phyloP scores from a whole-genome alignment of 257 asterid genomes.

The Lantana camara region DNA sequence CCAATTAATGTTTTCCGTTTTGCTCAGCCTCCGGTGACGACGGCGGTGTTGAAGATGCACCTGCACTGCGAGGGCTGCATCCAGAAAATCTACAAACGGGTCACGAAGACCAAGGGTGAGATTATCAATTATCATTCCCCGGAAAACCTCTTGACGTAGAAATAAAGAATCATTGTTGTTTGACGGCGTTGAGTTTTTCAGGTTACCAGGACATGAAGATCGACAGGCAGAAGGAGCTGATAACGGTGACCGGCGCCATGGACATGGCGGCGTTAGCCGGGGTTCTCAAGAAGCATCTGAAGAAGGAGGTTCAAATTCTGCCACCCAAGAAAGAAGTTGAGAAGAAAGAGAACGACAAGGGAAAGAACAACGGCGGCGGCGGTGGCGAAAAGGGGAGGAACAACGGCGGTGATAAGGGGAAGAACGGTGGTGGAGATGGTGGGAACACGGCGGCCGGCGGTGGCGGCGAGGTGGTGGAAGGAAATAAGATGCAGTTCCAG shows the following conservation, averaged over 20 bases:
- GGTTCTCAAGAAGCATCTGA: constrained; percentile 58
- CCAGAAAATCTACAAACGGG: constrained; percentile 54
- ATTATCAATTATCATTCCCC: neutral
- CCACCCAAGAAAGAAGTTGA: constrained; percentile 67
- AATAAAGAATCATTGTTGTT: neutral
- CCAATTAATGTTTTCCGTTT: neutral
- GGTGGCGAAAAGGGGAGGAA: constrained; percentile 39
- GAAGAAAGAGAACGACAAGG: constrained; percentile 32
- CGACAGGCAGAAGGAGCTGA: constrained; percentile 62
- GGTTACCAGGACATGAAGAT: constrained; percentile 66
- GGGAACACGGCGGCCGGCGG: constrained; percentile 20
- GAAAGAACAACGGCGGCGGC: constrained; percentile 12
- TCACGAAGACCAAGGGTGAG: constrained; percentile 66
- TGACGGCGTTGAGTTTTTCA: constrained; percentile 20
- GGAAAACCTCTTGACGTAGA: neutral
- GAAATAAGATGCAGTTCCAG: constrained; percentile 29
- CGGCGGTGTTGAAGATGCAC: constrained; percentile 61
- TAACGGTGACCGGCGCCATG: constrained; percentile 79
- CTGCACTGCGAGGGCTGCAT: constrained; percentile 89
- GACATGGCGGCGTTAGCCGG: constrained; percentile 75
- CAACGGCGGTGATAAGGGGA: constrained; percentile 28
- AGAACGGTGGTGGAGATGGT: constrained; percentile 31
- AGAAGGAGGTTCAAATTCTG: constrained; percentile 57
- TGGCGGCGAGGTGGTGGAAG: constrained; percentile 29
- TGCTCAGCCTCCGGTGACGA: constrained; percentile 55